Percentiles rank a stretch among this genome's conserved stretches.
Evolutionary conservation across 140 eudicot species (phyloP).

Genomic region (Stevia rebaudiana): DNA sequence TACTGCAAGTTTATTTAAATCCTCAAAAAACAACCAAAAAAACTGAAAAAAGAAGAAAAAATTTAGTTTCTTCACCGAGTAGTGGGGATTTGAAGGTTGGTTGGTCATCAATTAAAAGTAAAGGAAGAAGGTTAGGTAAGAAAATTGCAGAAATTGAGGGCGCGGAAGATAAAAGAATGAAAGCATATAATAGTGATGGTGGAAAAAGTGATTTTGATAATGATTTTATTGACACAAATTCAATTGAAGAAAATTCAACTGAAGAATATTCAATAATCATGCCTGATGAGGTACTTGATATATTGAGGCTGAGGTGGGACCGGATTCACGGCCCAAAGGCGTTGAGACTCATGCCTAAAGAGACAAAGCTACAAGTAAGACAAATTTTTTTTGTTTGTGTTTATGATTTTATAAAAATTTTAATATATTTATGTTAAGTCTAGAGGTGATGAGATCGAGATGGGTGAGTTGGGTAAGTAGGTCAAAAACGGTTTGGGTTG

Average conservation of each 20-base stretch:
- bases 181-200: constrained; percentile 64
- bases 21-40: constrained; percentile 67
- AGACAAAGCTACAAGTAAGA: constrained; percentile 74
- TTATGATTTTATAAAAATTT: not conserved
- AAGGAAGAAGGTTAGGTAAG: constrained; percentile 50
- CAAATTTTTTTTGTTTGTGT: constrained; percentile 16
- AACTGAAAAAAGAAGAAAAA: constrained; percentile 59
- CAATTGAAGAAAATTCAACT: too few species aligned
- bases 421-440: not conserved
- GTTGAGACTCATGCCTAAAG: constrained; percentile 76
- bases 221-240: constrained; percentile 43
- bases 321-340: constrained; percentile 89
- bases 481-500: not conserved
- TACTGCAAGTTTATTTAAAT: constrained; percentile 77
- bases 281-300: constrained; percentile 86
- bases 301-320: constrained; percentile 83
- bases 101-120: constrained; percentile 45
- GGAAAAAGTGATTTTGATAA: constrained; percentile 88
- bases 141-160: constrained; percentile 81
- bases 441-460: not conserved
- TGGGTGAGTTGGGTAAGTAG: not conserved
- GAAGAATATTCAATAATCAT: constrained; percentile 54
- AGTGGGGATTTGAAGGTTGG: constrained; percentile 39
- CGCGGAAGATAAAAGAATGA: constrained; percentile 60
- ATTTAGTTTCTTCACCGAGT: constrained; percentile 49